These are phyloP conservation scores for Nakazawaea ambrosiae DNA, from an alignment of 805 yeast genomes.

Conservation along the genomic window DNA sequence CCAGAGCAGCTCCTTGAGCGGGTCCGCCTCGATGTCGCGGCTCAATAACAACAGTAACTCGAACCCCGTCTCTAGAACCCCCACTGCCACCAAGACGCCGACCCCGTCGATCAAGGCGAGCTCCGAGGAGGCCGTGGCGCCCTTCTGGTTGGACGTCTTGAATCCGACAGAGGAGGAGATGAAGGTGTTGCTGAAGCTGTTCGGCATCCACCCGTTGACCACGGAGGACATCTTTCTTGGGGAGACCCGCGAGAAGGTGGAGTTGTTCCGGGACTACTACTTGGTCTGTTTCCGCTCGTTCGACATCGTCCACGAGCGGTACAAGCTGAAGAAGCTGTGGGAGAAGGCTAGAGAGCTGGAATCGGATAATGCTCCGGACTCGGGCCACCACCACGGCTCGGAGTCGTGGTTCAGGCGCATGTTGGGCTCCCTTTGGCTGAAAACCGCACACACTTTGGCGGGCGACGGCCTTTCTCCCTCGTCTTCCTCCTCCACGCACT, in stretches of 20 bases:
- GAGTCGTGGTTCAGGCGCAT: background rate
- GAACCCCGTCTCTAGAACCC: conserved; percentile 6
- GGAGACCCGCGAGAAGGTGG: conserved; percentile 93
- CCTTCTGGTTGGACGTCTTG: conserved; percentile 91
- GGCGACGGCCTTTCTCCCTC: background rate
- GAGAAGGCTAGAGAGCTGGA: conserved; percentile 14
- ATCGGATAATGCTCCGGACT: conserved; percentile 1
- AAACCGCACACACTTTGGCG: conserved; percentile 8
- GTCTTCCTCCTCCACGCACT: background rate
- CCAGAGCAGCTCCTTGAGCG: background rate
- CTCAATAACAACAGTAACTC: conserved; percentile 10
- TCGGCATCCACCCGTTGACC: conserved; percentile 93
- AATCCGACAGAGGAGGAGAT: conserved; percentile 96
- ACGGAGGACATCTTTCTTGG: conserved; percentile 92
- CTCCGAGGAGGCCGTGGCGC: conserved; percentile 29
- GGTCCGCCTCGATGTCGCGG: background rate
- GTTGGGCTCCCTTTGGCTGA: conserved; percentile 13
- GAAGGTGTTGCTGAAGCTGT: conserved; percentile 84
- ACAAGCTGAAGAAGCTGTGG: conserved; percentile 42
- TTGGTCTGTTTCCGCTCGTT: conserved; percentile 84
- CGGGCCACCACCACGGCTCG: background rate
- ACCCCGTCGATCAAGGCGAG: conserved; percentile 15
- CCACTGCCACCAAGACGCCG: conserved; percentile 17
- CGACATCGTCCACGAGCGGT: conserved; percentile 71
- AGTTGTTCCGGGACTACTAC: conserved; percentile 83